Base-by-base conservation (phyloP, 1,284 basidiomycete genomes). In the Athelia psychrophila region DNA sequence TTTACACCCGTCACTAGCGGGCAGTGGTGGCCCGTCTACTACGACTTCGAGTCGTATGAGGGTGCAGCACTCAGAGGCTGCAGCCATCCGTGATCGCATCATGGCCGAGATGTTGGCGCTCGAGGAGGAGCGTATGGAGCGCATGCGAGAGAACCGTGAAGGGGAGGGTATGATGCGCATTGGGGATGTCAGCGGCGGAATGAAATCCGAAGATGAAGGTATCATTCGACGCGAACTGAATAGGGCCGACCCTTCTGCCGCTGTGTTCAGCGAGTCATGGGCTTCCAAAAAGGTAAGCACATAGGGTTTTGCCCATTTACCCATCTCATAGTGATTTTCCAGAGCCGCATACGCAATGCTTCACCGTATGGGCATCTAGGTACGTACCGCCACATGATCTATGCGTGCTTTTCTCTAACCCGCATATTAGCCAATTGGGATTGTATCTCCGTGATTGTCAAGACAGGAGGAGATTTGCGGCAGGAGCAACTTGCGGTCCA, bases 81-180 rank as follows among this genome's bases (percentile, higher is more conserved):
- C 91, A 0, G 90, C 90, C 1, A 99, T 99, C 59, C 83, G 93
- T 15, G 91, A 95, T 60, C 81, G 95, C 23, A 99, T 99, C 62
- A 99, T 99, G 97, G 85, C 91, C 62, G 96, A 99, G 77, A 99
- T 99, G 96, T 80, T 98, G 63, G 80, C 92, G 36, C 75, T 99
- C 23, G 96, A 99, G 69, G 95, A 99, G 65, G 94, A 98, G 69
- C 83, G 96, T 22, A 96, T 99, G 86, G 83, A 89, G 52, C 82
- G 95, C 15, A 99, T 98, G 96, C 85, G 86, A 52, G 84, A 88
- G 57, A 80, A 77, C 51, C 71, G 76, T 15, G 75, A 82, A 44
- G 78, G 76, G 15, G 82, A 85, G 53, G 78, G 78, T 33, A 76
- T 80, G 47, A 73, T 86, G 54, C 73, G 78, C 49, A 71, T 84